phyloP scores from a whole-genome alignment of 306 rosid genomes.

The Boehmeria nivea region DNA sequence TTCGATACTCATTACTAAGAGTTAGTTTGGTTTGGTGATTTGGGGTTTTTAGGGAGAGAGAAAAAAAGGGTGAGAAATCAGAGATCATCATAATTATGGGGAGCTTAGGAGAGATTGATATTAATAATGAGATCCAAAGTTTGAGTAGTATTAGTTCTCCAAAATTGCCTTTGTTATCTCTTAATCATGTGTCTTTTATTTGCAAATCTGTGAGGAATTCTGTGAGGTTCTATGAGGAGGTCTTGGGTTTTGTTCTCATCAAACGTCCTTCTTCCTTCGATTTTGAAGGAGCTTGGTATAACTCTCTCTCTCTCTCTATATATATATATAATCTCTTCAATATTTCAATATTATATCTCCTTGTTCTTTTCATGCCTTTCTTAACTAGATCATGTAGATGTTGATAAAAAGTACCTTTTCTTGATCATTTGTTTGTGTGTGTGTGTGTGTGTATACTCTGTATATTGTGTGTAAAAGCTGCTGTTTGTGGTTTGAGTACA shows the following conservation, averaged over 20 bases:
- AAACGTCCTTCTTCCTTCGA: conserved; percentile 66
- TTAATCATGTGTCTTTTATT: conserved; percentile 57
- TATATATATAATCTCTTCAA: too few relatives aligned
- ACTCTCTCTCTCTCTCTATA: neutral
- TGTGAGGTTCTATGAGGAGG: conserved; percentile 48
- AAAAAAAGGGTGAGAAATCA: conserved; percentile 10
- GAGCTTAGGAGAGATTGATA: conserved; percentile 6
- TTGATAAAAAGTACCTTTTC: too few relatives aligned
- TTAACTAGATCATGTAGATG: too few relatives aligned
- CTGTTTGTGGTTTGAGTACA: too few relatives aligned
- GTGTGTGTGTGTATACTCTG: too few relatives aligned
- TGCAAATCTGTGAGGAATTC: conserved; percentile 49
- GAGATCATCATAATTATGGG: conserved; percentile 5
- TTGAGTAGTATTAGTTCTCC: neutral
- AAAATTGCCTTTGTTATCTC: conserved; percentile 31
- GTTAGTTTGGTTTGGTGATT: neutral
- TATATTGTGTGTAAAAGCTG: too few relatives aligned
- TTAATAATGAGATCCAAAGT: neutral
- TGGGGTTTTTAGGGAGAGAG: neutral
- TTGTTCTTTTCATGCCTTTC: too few relatives aligned
- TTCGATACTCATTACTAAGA: too few relatives aligned
- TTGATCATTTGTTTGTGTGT: too few relatives aligned
- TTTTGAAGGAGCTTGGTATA: conserved; percentile 67
- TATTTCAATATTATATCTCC: too few relatives aligned
- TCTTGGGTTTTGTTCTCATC: conserved; percentile 55